These are phyloP conservation scores for Oenanthe javanica DNA, from an alignment of 140 eudicot species.

Conservation along the genomic window DNA sequence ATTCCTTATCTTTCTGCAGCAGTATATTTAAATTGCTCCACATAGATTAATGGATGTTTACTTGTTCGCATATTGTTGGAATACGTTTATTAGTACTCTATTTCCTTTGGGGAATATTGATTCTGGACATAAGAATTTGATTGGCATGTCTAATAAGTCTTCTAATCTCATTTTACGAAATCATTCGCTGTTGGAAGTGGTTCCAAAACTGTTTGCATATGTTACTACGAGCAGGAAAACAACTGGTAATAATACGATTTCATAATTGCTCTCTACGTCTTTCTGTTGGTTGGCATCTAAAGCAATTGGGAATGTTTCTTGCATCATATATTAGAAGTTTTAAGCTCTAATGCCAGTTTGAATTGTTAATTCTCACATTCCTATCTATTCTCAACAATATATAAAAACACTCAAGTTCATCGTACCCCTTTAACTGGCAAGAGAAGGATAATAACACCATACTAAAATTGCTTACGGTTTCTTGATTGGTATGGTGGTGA, in stretches of 20 bases:
- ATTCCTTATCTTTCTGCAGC: too few species aligned
- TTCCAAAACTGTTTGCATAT: constrained; percentile 93
- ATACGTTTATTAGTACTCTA: too few species aligned
- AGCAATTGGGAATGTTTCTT: constrained; percentile 7
- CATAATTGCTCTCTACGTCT: constrained; percentile 13
- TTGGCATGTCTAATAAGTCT: constrained; percentile 8
- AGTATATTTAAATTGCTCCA: too few species aligned
- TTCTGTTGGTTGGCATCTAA: constrained; percentile 1
- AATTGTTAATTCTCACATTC: neutral
- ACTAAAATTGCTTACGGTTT: neutral
- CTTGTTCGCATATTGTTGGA: too few species aligned
- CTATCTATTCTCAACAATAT: neutral
- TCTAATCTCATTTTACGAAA: constrained; percentile 47
- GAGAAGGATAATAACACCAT: neutral
- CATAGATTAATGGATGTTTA: too few species aligned
- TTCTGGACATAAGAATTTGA: neutral
- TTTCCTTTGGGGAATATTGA: constrained; percentile 8
- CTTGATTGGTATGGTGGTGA: neutral
- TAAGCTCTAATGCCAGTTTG: neutral
- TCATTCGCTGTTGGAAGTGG: constrained; percentile 99
- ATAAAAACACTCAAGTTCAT: neutral
- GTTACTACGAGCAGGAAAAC: constrained; percentile 98
- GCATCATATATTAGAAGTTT: neutral
- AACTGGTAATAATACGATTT: constrained; percentile 54
- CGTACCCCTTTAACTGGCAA: neutral